These are phyloP conservation scores for Monosiga brevicollis DNA, from an alignment of 78 protist species.

Conservation along the genomic window DNA sequence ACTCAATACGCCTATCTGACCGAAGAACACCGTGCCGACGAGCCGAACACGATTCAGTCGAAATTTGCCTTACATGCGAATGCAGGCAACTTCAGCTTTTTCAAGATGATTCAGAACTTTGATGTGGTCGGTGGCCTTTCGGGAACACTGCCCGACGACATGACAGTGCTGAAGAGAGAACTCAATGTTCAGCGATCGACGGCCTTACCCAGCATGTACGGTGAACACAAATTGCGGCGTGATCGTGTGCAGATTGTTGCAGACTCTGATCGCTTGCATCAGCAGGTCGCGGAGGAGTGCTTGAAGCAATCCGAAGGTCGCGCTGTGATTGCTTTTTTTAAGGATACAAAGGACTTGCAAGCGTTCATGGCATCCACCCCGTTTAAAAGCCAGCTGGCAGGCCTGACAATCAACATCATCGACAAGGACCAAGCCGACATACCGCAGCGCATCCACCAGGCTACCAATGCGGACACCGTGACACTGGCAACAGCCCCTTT, in stretches of 20 bases:
- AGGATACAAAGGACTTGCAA: too few relatives aligned
- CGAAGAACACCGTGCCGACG: not conserved
- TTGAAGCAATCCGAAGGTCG: not conserved
- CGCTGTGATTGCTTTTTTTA: conserved; percentile 15
- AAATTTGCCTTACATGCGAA: not conserved
- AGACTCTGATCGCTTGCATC: not conserved
- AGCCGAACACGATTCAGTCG: not conserved
- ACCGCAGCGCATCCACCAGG: too few relatives aligned
- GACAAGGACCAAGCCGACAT: too few relatives aligned
- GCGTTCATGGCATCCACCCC: too few relatives aligned
- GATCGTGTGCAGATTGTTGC: not conserved
- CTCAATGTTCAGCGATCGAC: not conserved
- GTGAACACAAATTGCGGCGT: not conserved
- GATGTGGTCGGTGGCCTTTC: not conserved
- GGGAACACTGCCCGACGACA: not conserved
- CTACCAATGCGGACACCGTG: not conserved
- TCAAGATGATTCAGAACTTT: not conserved
- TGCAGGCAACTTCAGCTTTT: not conserved
- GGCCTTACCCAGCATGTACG: not conserved
- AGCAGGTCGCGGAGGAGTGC: not conserved
- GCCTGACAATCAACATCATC: not conserved
- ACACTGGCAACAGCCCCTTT: not conserved
- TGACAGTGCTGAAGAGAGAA: not conserved
- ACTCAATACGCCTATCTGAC: not conserved
- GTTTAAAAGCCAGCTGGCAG: too few relatives aligned